These are phyloP conservation scores for Medicago arabica DNA, from an alignment of 306 rosid species.

Conservation along the genomic window DNA sequence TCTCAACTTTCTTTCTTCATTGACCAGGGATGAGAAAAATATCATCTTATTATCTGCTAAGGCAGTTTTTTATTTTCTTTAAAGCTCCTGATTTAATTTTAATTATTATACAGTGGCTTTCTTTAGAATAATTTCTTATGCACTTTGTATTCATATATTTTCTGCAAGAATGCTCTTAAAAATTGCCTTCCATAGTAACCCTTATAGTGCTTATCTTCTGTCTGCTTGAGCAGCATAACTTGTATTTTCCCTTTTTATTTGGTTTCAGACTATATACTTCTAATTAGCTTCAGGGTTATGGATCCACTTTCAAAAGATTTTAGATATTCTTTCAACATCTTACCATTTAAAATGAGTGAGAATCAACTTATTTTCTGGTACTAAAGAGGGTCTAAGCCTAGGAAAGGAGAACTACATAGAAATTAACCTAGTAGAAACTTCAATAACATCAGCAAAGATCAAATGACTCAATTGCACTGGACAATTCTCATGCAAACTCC, in stretches of 20 bases:
- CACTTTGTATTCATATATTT: background rate
- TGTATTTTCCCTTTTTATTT: background rate
- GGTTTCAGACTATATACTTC: too few species aligned
- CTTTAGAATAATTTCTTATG: background rate
- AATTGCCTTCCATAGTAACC: too few species aligned
- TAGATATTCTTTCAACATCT: background rate
- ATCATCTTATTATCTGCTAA: background rate
- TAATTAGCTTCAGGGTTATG: background rate
- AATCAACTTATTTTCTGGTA: background rate
- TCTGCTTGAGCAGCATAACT: background rate
- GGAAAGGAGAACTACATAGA: too few species aligned
- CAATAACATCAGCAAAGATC: too few species aligned
- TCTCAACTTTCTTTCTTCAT: background rate
- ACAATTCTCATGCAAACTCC: too few species aligned
- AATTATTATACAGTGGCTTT: background rate
- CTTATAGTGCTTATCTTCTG: background rate
- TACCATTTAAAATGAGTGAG: background rate
- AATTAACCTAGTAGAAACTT: too few species aligned
- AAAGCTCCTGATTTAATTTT: slow-evolving; percentile 27
- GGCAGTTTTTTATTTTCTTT: slow-evolving; percentile 29
- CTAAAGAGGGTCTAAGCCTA: too few species aligned
- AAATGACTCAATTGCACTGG: too few species aligned
- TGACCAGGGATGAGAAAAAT: background rate
- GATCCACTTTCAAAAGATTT: background rate
- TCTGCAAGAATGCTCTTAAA: slow-evolving; percentile 5